Conservation (phyloP, 805 yeast genomes). For the Cyberlindnera xishuangbannaensis region DNA sequence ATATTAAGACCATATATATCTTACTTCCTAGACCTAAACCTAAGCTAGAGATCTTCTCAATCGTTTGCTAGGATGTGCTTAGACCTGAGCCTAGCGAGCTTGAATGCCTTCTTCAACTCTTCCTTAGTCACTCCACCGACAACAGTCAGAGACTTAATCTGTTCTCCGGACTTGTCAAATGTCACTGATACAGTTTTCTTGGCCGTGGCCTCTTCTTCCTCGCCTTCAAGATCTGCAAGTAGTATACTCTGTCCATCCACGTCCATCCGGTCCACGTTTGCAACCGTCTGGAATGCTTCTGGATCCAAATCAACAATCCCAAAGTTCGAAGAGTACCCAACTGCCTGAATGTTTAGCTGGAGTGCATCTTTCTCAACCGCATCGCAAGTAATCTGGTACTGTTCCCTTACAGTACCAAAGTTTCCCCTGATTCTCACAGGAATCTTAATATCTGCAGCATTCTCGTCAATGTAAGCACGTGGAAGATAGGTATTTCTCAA, state of each 20-base stretch:
- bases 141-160: constrained; percentile 39
- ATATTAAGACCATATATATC: too few relatives aligned
- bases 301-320: constrained; percentile 49
- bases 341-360: constrained; percentile 29
- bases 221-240: constrained; percentile 77
- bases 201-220: constrained; percentile 67
- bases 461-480: constrained; percentile 59
- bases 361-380: constrained; percentile 34
- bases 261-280: constrained; percentile 30
- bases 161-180: constrained; percentile 24
- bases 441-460: constrained; percentile 44
- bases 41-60: too few relatives aligned
- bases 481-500: constrained; percentile 59
- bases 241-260: constrained; percentile 33
- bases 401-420: constrained; percentile 40
- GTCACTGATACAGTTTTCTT: constrained; percentile 48
- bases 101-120: constrained; percentile 41
- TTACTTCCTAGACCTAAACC: too few relatives aligned
- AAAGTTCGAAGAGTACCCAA: constrained; percentile 45
- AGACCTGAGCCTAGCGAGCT: constrained; percentile 44
- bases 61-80: too few relatives aligned
- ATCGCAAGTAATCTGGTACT: constrained; percentile 55
- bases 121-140: constrained; percentile 45
- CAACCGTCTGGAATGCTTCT: constrained; percentile 28
- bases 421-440: constrained; percentile 49